Percentiles rank a stretch among this genome's conserved stretches.
Conservation (phyloP, 2,329 filamentous ascomycete genomes). For the Ophiocordyceps robertsii region DNA sequence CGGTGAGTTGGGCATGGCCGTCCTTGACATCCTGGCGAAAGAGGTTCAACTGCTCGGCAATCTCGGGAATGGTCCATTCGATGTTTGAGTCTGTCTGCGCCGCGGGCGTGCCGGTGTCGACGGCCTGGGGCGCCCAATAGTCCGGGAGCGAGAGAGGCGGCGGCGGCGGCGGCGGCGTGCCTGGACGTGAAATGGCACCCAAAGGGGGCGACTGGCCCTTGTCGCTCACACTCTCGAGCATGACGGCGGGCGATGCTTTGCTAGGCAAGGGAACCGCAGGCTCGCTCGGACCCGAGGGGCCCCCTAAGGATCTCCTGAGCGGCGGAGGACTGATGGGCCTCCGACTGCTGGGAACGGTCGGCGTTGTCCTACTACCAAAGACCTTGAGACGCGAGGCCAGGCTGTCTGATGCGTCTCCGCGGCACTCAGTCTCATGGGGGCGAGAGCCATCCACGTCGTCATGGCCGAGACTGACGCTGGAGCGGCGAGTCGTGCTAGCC, state of each 20-base stretch:
- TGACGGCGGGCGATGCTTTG: too few species aligned
- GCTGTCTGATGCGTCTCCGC: neutral
- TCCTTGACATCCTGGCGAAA: slow-evolving; percentile 30
- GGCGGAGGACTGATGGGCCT: slow-evolving; percentile 15
- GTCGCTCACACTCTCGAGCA: too few species aligned
- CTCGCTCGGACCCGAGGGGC: neutral
- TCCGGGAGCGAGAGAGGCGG: neutral
- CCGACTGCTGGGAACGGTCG: slow-evolving; percentile 2
- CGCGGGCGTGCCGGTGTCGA: slow-evolving; percentile 7
- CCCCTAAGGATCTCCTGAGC: slow-evolving; percentile 8
- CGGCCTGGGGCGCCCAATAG: neutral
- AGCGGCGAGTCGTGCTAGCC: neutral
- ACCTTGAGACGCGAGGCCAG: slow-evolving; percentile 1
- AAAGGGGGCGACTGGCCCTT: too few species aligned
- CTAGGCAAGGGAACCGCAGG: neutral
- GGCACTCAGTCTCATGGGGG: neutral
- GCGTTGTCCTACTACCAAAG: slow-evolving; percentile 1
- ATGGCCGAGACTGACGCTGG: neutral
- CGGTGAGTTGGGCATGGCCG: slow-evolving; percentile 29
- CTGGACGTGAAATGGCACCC: neutral
- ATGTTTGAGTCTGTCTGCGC: slow-evolving; percentile 9
- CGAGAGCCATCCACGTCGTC: neutral
- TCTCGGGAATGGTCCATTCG: slow-evolving; percentile 29
- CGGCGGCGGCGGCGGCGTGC: neutral
- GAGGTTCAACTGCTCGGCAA: slow-evolving; percentile 25